Percentiles rank a stretch among this genome's conserved stretches.
These are phyloP conservation scores for Penicillium roqueforti DNA, from an alignment of 495 filamentous ascomycete species.

Conservation along the genomic window DNA sequence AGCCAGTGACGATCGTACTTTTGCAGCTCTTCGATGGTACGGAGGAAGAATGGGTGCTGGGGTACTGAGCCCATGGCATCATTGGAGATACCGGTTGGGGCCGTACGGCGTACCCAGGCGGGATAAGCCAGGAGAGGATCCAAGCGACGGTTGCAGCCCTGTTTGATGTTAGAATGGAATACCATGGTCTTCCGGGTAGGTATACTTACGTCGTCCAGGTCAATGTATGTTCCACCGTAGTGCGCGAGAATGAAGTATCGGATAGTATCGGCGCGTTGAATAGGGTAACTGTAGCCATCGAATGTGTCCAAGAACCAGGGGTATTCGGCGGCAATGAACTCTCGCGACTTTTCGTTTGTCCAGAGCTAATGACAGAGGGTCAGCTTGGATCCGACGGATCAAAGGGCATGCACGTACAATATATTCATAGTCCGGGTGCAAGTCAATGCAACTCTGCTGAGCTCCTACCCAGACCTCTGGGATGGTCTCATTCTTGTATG, in stretches of 20 bases:
- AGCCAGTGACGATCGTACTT: constrained; percentile 71
- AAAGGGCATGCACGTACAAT: constrained; percentile 50
- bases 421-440: constrained; percentile 78
- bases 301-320: constrained; percentile 85
- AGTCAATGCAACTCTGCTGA: constrained; percentile 68
- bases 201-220: constrained; percentile 73
- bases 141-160: constrained; percentile 79
- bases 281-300: constrained; percentile 72
- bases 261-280: constrained; percentile 84
- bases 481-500: constrained; percentile 73
- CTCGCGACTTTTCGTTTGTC: constrained; percentile 71
- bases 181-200: neutral
- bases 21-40: constrained; percentile 64
- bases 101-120: constrained; percentile 75
- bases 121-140: constrained; percentile 78
- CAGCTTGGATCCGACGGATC: neutral
- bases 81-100: constrained; percentile 83
- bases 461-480: constrained; percentile 69
- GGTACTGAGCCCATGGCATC: constrained; percentile 81
- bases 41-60: constrained; percentile 77
- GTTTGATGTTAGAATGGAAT: constrained; percentile 11
- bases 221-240: constrained; percentile 85
- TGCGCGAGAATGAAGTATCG: constrained; percentile 82
- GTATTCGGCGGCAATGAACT: constrained; percentile 75
- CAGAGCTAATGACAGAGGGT: constrained; percentile 57